A percentile compares a stretch with the other conserved stretches of the same genome.
phyloP scores from a whole-genome alignment of 2,329 filamentous ascomycete genomes.

The Ophiostoma sp. region DNA sequence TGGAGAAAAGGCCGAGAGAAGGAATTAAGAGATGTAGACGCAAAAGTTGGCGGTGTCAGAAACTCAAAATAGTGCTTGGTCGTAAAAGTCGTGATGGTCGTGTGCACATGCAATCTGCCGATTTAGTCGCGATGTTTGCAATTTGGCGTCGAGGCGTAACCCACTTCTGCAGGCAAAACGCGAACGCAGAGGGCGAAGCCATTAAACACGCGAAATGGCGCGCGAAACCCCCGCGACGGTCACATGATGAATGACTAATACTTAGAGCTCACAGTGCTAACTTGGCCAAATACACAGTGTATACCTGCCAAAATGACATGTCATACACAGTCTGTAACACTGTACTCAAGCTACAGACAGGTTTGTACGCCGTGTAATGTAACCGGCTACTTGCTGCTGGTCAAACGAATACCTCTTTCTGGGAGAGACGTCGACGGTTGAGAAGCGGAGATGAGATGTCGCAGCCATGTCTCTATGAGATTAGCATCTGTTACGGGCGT shows the following conservation, averaged over 20 bases:
- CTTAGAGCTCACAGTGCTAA: not conserved
- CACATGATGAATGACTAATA: constrained; percentile 21
- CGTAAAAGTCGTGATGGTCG: not conserved
- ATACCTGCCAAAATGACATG: not conserved
- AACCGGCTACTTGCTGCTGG: not conserved
- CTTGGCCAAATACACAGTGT: not conserved
- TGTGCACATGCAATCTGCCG: constrained; percentile 1
- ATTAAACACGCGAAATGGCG: constrained; percentile 8
- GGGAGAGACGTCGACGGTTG: not conserved
- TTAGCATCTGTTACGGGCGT: constrained; percentile 3
- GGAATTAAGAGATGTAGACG: not conserved
- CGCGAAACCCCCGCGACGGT: constrained; percentile 27
- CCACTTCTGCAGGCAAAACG: constrained; percentile 16
- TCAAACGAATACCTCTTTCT: not conserved
- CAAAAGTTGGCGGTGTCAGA: not conserved
- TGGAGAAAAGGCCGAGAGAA: not conserved
- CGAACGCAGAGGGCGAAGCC: constrained; percentile 18
- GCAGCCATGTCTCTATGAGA: not conserved
- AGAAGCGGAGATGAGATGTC: not conserved
- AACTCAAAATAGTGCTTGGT: not conserved
- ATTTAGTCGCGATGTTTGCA: constrained; percentile 12
- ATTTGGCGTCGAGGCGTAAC: not conserved
- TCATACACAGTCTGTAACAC: not conserved
- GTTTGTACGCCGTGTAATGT: not conserved
- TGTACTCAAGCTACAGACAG: not conserved